Base-by-base conservation (phyloP, 306 rosid species). In the Castanea crenata region DNA sequence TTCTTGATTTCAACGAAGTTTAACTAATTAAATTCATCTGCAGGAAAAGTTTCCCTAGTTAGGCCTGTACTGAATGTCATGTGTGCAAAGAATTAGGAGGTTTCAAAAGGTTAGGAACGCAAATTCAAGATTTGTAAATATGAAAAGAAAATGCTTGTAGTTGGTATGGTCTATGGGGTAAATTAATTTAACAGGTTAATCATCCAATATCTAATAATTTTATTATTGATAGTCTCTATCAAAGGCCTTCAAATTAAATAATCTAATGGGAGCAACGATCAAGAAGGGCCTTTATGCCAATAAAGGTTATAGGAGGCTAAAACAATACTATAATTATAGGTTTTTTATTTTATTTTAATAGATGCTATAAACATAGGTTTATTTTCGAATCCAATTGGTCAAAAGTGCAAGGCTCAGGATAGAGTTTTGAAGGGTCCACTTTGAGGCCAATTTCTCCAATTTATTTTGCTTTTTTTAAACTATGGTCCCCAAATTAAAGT, bases 261-360 rank as follows among this genome's bases (percentile, higher is more conserved):
- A 19, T 80, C 74, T 84, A 84, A 71, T 73, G 72, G 83, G 58
- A 81, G 64, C 83, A 87, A 80, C 71, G 79, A 83, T 90, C 86
- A 90, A 77, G 80, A 74, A 79, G 62, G 20, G 71, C 86, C 89
- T 85, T 87, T 90, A 69, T 21, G 78, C 15, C 54, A 12, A 49
- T 49, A 49, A 49, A 49, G 54, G 27, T 25, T 25, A 25, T 25
- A 25, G 27, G 54, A 49, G 54, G 12, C 54, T 1, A 49, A 0
- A 13, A 49, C 12, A 49, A 49, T 12, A 41, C 25, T 31, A 14
- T 31, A 81, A 78, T 79, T 41, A 80, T 74, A 69, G 55, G 71
- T 51, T 56, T 12, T 19, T 55, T 75, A 78, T 49, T 49, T 38
- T 38, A 38, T 38, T 38, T 38, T 38, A 38, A 55, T 75, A 38